Conservation (phyloP, 1,284 basidiomycete genomes). For the Vanrija sp. region DNA sequence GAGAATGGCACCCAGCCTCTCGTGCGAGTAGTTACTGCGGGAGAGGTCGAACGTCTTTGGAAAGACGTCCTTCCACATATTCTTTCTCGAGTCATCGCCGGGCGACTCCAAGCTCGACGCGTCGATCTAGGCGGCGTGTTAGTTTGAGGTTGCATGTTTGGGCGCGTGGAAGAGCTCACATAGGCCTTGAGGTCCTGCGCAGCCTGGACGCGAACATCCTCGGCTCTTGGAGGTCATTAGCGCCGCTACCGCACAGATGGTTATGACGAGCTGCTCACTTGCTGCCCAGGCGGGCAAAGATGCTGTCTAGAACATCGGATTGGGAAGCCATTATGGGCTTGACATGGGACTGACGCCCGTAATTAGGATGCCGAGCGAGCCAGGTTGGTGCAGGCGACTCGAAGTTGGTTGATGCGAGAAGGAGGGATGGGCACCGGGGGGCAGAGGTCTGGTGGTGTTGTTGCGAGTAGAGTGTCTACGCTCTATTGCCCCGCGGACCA, state of each 20-base stretch:
- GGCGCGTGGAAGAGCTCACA: constrained; percentile 14
- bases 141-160: not conserved
- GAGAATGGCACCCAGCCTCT: constrained; percentile 51
- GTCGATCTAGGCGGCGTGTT: constrained; percentile 21
- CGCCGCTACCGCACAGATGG: not conserved
- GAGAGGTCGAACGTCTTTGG: constrained; percentile 53
- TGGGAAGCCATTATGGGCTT: constrained; percentile 33
- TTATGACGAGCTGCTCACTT: constrained; percentile 22
- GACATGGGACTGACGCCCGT: constrained; percentile 6
- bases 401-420: too few species aligned
- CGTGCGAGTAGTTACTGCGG: constrained; percentile 49
- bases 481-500: too few species aligned
- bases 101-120: constrained; percentile 44
- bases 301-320: constrained; percentile 43
- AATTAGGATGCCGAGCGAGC: not conserved
- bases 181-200: constrained; percentile 33
- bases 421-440: too few species aligned
- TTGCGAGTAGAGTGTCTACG: too few species aligned
- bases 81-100: constrained; percentile 44
- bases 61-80: constrained; percentile 51
- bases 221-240: constrained; percentile 7
- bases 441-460: too few species aligned
- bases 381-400: too few species aligned
- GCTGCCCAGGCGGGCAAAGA: constrained; percentile 37
- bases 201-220: constrained; percentile 13